Evolutionary conservation across 1,139 yeast species (phyloP).

Genomic region (Diutina mesorugosa): DNA sequence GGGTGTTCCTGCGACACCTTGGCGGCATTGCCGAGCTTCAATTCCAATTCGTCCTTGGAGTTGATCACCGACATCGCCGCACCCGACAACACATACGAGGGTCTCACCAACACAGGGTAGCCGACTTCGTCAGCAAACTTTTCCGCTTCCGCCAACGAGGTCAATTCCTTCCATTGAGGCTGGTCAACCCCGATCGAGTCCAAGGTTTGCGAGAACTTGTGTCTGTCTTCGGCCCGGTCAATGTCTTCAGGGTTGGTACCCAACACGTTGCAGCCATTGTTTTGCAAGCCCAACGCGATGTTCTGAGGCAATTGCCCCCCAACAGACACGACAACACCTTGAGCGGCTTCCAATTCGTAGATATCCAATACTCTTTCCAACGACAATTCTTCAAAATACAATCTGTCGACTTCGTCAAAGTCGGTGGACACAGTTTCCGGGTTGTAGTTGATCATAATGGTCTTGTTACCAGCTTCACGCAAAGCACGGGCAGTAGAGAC

Average conservation of each 20-base stretch:
- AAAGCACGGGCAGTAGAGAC: slow-evolving; percentile 93
- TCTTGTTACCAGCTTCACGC: slow-evolving; percentile 75
- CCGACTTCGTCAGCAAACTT: slow-evolving; percentile 76
- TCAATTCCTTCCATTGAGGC: slow-evolving; percentile 95
- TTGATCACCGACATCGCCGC: slow-evolving; percentile 97
- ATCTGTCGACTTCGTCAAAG: slow-evolving; percentile 94
- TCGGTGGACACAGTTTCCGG: slow-evolving; percentile 98
- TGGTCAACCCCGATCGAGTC: slow-evolving; percentile 86
- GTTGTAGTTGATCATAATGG: slow-evolving; percentile 94
- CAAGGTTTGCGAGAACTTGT: slow-evolving; percentile 87
- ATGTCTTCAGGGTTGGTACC: slow-evolving; percentile 95
- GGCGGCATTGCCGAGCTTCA: slow-evolving; percentile 75
- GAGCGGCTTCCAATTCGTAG: slow-evolving; percentile 80
- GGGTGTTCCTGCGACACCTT: slow-evolving; percentile 94
- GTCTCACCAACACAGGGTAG: slow-evolving; percentile 94
- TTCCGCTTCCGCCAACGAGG: slow-evolving; percentile 78
- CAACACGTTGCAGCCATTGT: slow-evolving; percentile 74
- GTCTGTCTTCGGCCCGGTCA: slow-evolving; percentile 97
- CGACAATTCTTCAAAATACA: slow-evolving; percentile 89
- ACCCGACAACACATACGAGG: slow-evolving; percentile 93
- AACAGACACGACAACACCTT: slow-evolving; percentile 89
- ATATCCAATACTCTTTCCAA: slow-evolving; percentile 96
- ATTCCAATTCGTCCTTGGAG: slow-evolving; percentile 63
- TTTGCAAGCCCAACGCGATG: slow-evolving; percentile 77
- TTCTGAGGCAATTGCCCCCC: slow-evolving; percentile 98